Evolutionary conservation across 306 rosid species (phyloP), one percentile per base, ranked within the genome.

Genomic region (Aeschynomene evenia): DNA sequence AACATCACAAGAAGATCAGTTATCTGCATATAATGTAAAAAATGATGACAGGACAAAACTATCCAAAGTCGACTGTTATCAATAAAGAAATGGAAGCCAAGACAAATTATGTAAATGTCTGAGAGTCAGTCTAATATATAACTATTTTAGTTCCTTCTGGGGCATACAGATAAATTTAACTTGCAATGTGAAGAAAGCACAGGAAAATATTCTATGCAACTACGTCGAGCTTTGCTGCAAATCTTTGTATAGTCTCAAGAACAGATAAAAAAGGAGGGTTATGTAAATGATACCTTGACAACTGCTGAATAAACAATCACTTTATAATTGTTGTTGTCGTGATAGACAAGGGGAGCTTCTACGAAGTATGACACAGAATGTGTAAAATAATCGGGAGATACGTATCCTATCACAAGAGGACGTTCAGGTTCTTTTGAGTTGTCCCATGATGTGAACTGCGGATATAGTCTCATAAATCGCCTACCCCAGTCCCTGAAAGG

Each of bases 351-450:
- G 18, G 98, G 99, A 66, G 97, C 96, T 84, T 94, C 99, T 33
- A 94, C 77, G 53, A 94, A 94, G 71, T 94, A 94, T 56, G 99
- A 94, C 71, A 94, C 99, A 9, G 99, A 94, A 74, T 94, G 99
- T 28, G 99, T 94, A 77, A 94, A 94, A 85, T 91, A 94, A 80
- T 94, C 99, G 2, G 99, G 99, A 72, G 99, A 94, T 15, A 94
- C 84, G 40, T 94, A 94, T 88, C 99, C 99, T 64, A 94, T 88
- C 68, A 94, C 84, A 61, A 94, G 90, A 62, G 96, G 88, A 24
- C 99, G 95, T 4, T 94, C 95, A 12, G 92, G 95, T 48, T 94
- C 96, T 85, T 88, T 94, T 14, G 85, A 39, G 82, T 94, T 94
- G 66, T 83, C 92, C 97, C 99, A 94, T 28, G 89, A 82, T 60